These are phyloP conservation scores for Bathelium albidoporum DNA, from an alignment of 495 filamentous ascomycete species.

Conservation along the genomic window DNA sequence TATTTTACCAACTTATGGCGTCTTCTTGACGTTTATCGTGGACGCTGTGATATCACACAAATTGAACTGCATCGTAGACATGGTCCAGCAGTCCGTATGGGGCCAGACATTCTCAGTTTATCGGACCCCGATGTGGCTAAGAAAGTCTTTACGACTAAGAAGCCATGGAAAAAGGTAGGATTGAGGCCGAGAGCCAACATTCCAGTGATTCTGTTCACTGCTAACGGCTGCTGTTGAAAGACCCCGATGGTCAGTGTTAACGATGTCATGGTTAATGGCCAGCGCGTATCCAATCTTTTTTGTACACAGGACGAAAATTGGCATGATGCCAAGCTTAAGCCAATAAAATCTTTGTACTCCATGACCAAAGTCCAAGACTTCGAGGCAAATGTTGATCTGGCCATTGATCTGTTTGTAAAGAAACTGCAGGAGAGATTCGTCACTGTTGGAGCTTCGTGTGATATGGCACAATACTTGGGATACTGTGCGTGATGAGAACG, in stretches of 20 bases:
- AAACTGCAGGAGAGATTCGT: conserved; percentile 23
- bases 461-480: conserved; percentile 20
- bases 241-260: conserved; percentile 28
- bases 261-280: conserved; percentile 21
- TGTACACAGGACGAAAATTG: conserved; percentile 25
- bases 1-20: conserved; percentile 67
- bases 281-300: conserved; percentile 27
- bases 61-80: conserved; percentile 24
- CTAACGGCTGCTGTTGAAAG: neutral
- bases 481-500: conserved; percentile 13
- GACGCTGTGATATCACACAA: conserved; percentile 3
- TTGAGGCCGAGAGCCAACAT: neutral
- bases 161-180: conserved; percentile 28
- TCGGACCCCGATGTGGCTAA: conserved; percentile 30
- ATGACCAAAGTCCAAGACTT: conserved; percentile 28
- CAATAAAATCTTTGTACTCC: conserved; percentile 23
- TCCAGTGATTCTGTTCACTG: neutral
- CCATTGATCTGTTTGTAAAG: conserved; percentile 23
- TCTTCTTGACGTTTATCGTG: conserved; percentile 10
- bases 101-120: conserved; percentile 32
- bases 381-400: conserved; percentile 23
- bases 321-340: conserved; percentile 26
- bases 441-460: conserved; percentile 12
- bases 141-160: conserved; percentile 26
- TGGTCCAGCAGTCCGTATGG: conserved; percentile 31